Evolutionary conservation across 1,284 basidiomycete genomes (phyloP), one percentile per base, ranked within the genome.

Genomic region (Omphalotus olearius): DNA sequence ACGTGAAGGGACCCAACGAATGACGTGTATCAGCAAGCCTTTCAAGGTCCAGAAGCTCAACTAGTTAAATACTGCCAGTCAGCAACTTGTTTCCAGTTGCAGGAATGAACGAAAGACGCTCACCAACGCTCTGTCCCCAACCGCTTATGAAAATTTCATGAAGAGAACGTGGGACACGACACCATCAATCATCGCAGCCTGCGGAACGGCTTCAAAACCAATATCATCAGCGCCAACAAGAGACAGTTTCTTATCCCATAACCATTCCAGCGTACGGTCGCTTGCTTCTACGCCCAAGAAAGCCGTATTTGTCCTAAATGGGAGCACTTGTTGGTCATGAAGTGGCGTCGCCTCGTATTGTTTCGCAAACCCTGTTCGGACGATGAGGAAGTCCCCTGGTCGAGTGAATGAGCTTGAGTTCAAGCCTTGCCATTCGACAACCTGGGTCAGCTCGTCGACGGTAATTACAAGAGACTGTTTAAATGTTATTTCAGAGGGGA

Each of bases 211-310:
- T 20, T 57, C 56, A 23, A 56, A 53, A 7, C 44, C 41, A 25
- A 48, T 47, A 25, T 57, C 53, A 43, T 57, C 56, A 11, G 46
- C 45, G 17, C 56, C 56, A 2, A 57, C 51, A 0, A 57, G 3
- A 13, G 51, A 25, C 11, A 57, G 11, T 35, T 57, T 57, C 45
- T 53, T 57, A 3, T 53, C 51, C 56, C 56, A 57, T n/a, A 57
- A 26, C 56, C 56, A 57, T 13, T 46, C 41, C 18, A 56, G 36
- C 38, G 45, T 56, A n/a, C 43, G 26, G 10, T 56, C 54, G 4
- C 50, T 52, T 1, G 56, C 40, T 35, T 57, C 56, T 6, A 56
- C 16, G 1, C 54, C 56, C 11, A 56, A 2, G 14, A 37, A 55
- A 36, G 26, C 13, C 3, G 28, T 33, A n/a, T 57, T 45, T 13